Evolutionary conservation across 116 monocot species (phyloP).

Genomic region (Papilionanthe hybrid): DNA sequence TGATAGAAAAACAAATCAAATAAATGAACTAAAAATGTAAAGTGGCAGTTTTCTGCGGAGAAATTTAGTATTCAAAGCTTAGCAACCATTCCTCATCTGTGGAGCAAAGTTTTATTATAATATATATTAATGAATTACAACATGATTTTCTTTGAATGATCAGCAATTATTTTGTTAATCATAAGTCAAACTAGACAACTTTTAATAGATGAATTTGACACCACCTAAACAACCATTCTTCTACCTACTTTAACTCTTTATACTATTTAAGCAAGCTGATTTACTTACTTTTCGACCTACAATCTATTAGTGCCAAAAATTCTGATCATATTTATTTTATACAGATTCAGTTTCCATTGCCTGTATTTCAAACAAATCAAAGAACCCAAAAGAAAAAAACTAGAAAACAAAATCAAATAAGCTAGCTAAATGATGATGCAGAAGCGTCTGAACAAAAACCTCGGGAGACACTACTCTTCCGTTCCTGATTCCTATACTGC

Average conservation of each 20-base stretch:
- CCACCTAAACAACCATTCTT: neutral
- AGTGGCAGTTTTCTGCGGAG: too few relatives aligned
- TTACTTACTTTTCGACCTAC: neutral
- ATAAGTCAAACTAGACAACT: neutral
- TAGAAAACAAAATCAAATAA: neutral
- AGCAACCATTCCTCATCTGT: too few relatives aligned
- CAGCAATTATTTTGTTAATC: neutral
- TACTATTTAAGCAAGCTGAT: neutral
- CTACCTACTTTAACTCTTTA: neutral
- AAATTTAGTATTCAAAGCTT: too few relatives aligned
- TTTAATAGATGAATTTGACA: neutral
- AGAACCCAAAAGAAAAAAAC: neutral
- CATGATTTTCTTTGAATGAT: neutral
- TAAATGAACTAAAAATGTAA: too few relatives aligned
- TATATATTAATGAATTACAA: neutral
- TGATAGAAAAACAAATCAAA: too few relatives aligned
- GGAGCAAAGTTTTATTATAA: neutral
- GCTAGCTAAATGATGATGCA: neutral
- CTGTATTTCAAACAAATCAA: neutral
- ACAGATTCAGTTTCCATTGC: neutral
- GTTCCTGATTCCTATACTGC: slow-evolving; percentile 51
- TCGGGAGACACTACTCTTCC: slow-evolving; percentile 39
- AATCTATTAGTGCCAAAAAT: neutral
- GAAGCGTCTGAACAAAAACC: slow-evolving; percentile 19
- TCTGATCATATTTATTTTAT: neutral